Evolutionary conservation across 1,284 basidiomycete genomes (phyloP).

Genomic region (Pyrrhoderma noxium): DNA sequence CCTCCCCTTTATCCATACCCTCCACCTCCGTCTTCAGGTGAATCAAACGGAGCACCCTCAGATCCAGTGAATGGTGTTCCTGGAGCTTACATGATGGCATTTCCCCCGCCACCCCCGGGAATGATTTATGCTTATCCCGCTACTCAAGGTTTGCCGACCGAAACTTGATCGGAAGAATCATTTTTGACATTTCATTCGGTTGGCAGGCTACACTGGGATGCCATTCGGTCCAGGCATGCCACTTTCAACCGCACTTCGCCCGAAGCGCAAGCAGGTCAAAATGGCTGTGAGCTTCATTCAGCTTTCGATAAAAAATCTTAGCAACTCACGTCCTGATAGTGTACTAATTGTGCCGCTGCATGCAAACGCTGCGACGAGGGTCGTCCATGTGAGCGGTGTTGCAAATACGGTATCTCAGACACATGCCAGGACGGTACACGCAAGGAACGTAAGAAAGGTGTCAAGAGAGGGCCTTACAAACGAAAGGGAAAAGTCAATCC

Average conservation of each 20-base stretch:
- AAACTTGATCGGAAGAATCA: not conserved
- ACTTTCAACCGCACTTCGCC: constrained; percentile 24
- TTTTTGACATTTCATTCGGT: constrained; percentile 4
- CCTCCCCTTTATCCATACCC: constrained; percentile 42
- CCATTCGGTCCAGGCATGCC: constrained; percentile 41
- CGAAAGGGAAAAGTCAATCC: constrained; percentile 48
- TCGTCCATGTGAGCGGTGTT: constrained; percentile 73
- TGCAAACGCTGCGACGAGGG: constrained; percentile 82
- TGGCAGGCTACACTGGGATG: constrained; percentile 18
- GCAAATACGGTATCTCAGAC: constrained; percentile 70
- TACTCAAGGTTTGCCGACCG: constrained; percentile 17
- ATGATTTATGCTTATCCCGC: constrained; percentile 57
- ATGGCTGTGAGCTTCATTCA: constrained; percentile 58
- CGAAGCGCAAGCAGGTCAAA: constrained; percentile 83
- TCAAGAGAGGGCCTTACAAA: constrained; percentile 83
- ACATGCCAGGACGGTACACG: constrained; percentile 67
- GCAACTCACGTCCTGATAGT: constrained; percentile 34
- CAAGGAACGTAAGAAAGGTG: constrained; percentile 79
- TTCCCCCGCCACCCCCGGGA: constrained; percentile 43
- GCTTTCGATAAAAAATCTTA: constrained; percentile 1
- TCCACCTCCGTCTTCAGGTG: constrained; percentile 26
- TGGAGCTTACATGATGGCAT: constrained; percentile 44
- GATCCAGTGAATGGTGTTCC: constrained; percentile 36
- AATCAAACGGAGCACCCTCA: constrained; percentile 31
- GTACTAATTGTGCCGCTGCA: constrained; percentile 78